Percentiles rank a stretch among this genome's conserved stretches.
Conservation (phyloP, 2,329 filamentous ascomycete species). For the Aureobasidium lini region DNA sequence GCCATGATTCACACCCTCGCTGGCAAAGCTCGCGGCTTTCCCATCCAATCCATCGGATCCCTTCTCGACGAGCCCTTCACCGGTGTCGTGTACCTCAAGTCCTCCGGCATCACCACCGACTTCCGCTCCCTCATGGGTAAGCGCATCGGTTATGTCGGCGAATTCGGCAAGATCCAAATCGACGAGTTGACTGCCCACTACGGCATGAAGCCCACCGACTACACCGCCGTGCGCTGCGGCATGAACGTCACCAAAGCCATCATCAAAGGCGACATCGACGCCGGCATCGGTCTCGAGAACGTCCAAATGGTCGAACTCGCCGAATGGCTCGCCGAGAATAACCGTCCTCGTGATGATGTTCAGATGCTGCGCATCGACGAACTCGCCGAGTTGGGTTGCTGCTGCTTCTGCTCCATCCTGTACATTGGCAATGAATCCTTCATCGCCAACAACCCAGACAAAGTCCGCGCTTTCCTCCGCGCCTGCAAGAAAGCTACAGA, state of each 20-base stretch:
- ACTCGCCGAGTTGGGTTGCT: constrained; percentile 71
- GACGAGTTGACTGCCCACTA: constrained; percentile 74
- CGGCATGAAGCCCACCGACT: constrained; percentile 64
- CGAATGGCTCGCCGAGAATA: constrained; percentile 61
- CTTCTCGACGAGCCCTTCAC: constrained; percentile 76
- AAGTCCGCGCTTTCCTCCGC: constrained; percentile 59
- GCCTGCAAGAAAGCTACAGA: constrained; percentile 70
- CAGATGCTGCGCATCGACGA: constrained; percentile 78
- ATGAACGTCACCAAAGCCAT: constrained; percentile 77
- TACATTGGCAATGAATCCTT: constrained; percentile 74
- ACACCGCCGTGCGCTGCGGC: constrained; percentile 69
- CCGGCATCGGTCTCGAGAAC: constrained; percentile 70
- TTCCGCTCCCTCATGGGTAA: constrained; percentile 69
- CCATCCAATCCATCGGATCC: constrained; percentile 64
- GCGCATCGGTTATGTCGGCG: constrained; percentile 70
- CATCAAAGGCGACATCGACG: constrained; percentile 64
- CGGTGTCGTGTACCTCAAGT: constrained; percentile 68
- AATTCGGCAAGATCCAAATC: constrained; percentile 78
- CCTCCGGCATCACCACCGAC: constrained; percentile 65
- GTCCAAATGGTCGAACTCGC: constrained; percentile 78
- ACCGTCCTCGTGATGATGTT: constrained; percentile 58
- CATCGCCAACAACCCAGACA: constrained; percentile 56
- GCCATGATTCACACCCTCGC: constrained; percentile 78
- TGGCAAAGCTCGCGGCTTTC: constrained; percentile 68
- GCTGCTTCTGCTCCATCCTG: constrained; percentile 75